Conservation (phyloP, 2,329 filamentous ascomycete genomes). For the Claviceps spartinae region DNA sequence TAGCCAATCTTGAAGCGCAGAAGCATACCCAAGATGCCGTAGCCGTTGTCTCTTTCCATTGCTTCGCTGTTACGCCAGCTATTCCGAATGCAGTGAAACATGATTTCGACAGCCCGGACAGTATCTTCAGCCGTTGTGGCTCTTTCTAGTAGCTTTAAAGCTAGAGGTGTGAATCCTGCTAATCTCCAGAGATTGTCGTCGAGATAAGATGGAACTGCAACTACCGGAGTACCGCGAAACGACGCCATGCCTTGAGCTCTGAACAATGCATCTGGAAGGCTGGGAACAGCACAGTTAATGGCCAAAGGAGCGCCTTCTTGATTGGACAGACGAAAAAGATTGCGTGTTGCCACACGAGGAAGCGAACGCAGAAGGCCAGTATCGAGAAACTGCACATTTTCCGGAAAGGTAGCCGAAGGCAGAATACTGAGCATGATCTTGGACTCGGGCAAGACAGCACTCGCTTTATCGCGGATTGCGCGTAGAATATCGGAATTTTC, state of each 20-base stretch:
- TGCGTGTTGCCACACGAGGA: slow-evolving; percentile 59
- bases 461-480: slow-evolving; percentile 76
- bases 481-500: slow-evolving; percentile 83
- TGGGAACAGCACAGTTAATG: slow-evolving; percentile 77
- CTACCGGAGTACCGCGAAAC: slow-evolving; percentile 69
- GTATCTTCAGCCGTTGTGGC: slow-evolving; percentile 58
- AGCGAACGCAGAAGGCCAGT: slow-evolving; percentile 62
- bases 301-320: slow-evolving; percentile 57
- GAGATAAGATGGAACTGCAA: slow-evolving; percentile 67
- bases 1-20: slow-evolving; percentile 69
- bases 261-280: slow-evolving; percentile 77
- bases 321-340: slow-evolving; percentile 26
- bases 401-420: slow-evolving; percentile 65
- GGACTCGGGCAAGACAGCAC: slow-evolving; percentile 65
- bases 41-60: slow-evolving; percentile 93
- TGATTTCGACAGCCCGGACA: slow-evolving; percentile 63
- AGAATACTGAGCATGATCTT: slow-evolving; percentile 74
- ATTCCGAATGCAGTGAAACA: slow-evolving; percentile 73
- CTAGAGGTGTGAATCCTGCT: slow-evolving; percentile 78
- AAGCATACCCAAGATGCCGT: slow-evolving; percentile 72
- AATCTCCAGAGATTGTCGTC: slow-evolving; percentile 90
- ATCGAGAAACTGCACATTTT: slow-evolving; percentile 68
- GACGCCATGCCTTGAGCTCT: slow-evolving; percentile 69
- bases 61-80: slow-evolving; percentile 98
- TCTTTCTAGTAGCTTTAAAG: slow-evolving; percentile 70